Evolutionary conservation across 1,284 basidiomycete species (phyloP).

Genomic region (Meira miltonrushii): DNA sequence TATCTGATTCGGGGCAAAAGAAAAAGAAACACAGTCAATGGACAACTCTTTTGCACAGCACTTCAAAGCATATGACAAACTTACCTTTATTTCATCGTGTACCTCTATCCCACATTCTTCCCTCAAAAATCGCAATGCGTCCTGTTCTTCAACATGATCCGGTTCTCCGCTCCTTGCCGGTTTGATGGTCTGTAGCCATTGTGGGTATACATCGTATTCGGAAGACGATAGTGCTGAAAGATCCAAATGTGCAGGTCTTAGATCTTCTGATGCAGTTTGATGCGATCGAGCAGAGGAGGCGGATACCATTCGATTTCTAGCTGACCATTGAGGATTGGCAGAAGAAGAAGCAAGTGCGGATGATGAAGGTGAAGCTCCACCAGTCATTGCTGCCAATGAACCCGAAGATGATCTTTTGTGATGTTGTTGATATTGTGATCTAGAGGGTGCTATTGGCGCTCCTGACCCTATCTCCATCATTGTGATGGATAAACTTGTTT

Average conservation of each 20-base stretch:
- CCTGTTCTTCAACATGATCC: slow-evolving; percentile 45
- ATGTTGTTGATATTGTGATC: no score
- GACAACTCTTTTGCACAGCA: not conserved
- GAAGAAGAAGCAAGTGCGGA: no score
- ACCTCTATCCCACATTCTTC: slow-evolving; percentile 40
- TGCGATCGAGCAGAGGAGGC: no score
- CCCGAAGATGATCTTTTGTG: no score
- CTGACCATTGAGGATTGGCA: no score
- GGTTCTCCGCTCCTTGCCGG: slow-evolving; percentile 39
- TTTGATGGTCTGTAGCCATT: slow-evolving; percentile 39
- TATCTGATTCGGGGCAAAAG: slow-evolving; percentile 22
- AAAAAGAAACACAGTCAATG: not conserved
- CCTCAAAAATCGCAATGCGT: slow-evolving; percentile 44
- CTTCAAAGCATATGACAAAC: not conserved
- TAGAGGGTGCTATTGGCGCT: no score
- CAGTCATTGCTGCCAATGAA: no score
- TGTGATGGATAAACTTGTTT: no score
- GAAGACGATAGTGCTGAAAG: slow-evolving; percentile 46
- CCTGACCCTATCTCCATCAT: no score
- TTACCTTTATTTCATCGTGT: slow-evolving; percentile 44
- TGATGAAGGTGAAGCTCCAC: no score
- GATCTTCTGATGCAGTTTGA: not conserved
- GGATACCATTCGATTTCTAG: no score
- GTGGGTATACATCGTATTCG: slow-evolving; percentile 42
- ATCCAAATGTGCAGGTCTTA: slow-evolving; percentile 26